These are phyloP conservation scores for Pythium biforme DNA, from an alignment of 352 stramenopile genomes.

Conservation along the genomic window DNA sequence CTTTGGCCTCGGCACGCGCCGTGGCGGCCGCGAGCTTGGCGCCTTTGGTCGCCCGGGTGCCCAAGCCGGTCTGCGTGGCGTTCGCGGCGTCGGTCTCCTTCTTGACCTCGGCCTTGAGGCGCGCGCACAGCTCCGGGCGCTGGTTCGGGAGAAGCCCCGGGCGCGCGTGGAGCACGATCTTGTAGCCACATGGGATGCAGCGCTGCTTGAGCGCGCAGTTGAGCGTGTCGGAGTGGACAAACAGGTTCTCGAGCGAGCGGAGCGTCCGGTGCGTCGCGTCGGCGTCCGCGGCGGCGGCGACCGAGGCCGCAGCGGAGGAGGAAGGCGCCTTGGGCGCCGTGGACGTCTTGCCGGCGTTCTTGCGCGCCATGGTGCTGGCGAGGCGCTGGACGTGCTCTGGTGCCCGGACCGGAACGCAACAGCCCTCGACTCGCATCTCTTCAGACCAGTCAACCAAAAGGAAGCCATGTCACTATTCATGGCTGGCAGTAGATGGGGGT, in stretches of 20 bases:
- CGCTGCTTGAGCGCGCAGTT: conserved; percentile 56
- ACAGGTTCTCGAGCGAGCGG: conserved; percentile 55
- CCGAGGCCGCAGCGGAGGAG: background rate
- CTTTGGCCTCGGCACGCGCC: background rate
- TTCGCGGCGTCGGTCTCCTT: background rate
- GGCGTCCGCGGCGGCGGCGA: background rate
- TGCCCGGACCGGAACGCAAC: no score
- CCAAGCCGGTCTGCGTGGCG: background rate
- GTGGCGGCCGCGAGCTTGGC: background rate
- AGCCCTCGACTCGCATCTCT: no score
- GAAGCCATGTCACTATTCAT: conserved; percentile 31
- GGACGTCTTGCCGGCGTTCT: conserved; percentile 11
- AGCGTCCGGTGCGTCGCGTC: conserved; percentile 10
- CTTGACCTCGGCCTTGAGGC: conserved; percentile 30
- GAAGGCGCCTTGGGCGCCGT: background rate
- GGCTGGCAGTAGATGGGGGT: no score
- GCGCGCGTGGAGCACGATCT: conserved; percentile 69
- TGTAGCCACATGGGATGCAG: conserved; percentile 88
- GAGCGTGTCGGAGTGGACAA: conserved; percentile 67
- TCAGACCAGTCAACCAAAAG: conserved; percentile 20
- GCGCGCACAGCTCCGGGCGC: conserved; percentile 71
- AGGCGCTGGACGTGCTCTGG: no score
- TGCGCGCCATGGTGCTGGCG: conserved; percentile 12
- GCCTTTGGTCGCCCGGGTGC: background rate
- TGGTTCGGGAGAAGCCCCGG: conserved; percentile 66